Base-by-base conservation (phyloP, 108 stramenopile species). In the Nitzschia sp. region DNA sequence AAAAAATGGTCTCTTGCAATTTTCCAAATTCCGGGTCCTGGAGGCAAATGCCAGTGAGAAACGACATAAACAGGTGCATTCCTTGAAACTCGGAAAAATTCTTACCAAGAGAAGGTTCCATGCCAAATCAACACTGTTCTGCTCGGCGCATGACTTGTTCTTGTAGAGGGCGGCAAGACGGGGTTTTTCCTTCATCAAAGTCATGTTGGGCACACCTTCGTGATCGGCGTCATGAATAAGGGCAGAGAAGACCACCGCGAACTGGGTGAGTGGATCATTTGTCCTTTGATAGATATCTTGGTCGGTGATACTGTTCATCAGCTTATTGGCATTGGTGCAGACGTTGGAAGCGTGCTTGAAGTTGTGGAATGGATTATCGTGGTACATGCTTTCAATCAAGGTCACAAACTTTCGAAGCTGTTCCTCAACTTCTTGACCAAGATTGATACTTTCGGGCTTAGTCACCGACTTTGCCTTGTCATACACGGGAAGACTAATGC, bases 221-320 rank as follows among this genome's bases (percentile, higher is more conserved):
- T 79, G 71, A 21, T 73, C 81, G 33, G 76, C 85, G 56, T 86
- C 64, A 47, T 84, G 85, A 30, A 84, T 73, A 13, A 84, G 66
- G 29, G 85, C 83, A n/a, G 85, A 85, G 46, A 86, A 84, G 23
- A 82, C 53, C 36, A 82, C 62, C 30, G 82, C 80, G 19, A 84
- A 73, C 5, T 68, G 61, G n/a, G 72, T 64, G 4, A 69, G 54
- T 32, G 85, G 80, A 75, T 86, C 80, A 30, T 62, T 55, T 15
- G 77, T 74, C 13, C 61, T 27, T 23, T 4, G 19, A 2, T 25
- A 62, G 24, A 62, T 46, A 21, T 62, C 61, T 42, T 42, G 38
- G 46, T 62, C 61, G 0, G 61, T 62, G 30, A 65, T 65, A 30
- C 64, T 53, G 28, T 65, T 70, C 69, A 70, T 33, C 46, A 70